Conservation (phyloP, 2,329 filamentous ascomycete species). For the Neonectria magnoliae region DNA sequence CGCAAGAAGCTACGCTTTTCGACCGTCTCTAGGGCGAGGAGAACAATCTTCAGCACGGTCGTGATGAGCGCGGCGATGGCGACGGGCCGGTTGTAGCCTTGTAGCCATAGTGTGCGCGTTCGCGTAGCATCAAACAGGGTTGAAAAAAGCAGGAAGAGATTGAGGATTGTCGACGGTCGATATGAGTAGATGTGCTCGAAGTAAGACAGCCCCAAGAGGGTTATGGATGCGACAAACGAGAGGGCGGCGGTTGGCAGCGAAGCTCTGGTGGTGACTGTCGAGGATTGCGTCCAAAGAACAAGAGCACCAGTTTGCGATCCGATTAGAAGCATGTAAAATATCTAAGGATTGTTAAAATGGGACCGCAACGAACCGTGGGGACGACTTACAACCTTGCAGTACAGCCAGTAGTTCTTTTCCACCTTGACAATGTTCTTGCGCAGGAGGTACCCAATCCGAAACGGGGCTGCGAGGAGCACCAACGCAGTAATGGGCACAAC, state of each 20-base stretch:
- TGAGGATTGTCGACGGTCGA: constrained; percentile 32
- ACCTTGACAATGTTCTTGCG: constrained; percentile 35
- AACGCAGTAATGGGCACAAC: constrained; percentile 39
- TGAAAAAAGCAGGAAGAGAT: constrained; percentile 27
- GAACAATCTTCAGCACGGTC: constrained; percentile 20
- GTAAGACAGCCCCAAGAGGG: constrained; percentile 20
- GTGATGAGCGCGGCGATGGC: constrained; percentile 23
- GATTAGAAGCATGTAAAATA: constrained; percentile 17
- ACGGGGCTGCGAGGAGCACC: constrained; percentile 43
- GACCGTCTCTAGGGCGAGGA: constrained; percentile 19
- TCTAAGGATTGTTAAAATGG: constrained; percentile 24
- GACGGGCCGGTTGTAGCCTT: constrained; percentile 22
- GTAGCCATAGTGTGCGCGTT: constrained; percentile 32
- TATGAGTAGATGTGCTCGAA: constrained; percentile 34
- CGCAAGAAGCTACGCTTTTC: constrained; percentile 29
- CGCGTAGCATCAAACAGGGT: constrained; percentile 24
- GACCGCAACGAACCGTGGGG: not conserved
- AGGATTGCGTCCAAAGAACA: constrained; percentile 21
- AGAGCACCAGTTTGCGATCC: constrained; percentile 28
- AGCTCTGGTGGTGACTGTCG: constrained; percentile 20
- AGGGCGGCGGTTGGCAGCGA: constrained; percentile 15
- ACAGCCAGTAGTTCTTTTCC: constrained; percentile 29
- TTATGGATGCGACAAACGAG: not conserved
- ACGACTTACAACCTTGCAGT: constrained; percentile 33
- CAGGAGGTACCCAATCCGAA: constrained; percentile 26